These are phyloP conservation scores for Spongiforma sp. DNA, from an alignment of 1,284 basidiomycete species.

Conservation along the genomic window DNA sequence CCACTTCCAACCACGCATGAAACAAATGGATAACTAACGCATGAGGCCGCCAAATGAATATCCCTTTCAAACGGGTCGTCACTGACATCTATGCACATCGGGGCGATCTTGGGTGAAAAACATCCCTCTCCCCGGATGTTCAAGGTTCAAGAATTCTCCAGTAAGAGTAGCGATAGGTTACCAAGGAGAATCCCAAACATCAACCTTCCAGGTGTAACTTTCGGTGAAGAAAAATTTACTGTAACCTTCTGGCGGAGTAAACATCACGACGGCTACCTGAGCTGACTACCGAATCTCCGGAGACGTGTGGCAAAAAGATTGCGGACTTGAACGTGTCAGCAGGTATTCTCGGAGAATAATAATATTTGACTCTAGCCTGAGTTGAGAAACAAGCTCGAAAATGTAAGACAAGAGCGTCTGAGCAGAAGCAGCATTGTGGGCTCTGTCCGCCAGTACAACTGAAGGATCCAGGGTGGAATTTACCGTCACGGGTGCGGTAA, in stretches of 20 bases:
- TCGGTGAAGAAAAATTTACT: conserved; percentile 48
- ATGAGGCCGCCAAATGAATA: conserved; percentile 6
- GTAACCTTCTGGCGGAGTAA: conserved; percentile 79
- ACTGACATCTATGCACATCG: conserved; percentile 33
- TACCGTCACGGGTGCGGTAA: conserved; percentile 35
- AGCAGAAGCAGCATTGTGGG: conserved; percentile 92
- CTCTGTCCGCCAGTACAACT: conserved; percentile 86
- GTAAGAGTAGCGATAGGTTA: conserved; percentile 26
- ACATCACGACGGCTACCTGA: conserved; percentile 62
- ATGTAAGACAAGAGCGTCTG: conserved; percentile 76
- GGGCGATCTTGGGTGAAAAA: conserved; percentile 56
- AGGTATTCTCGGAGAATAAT: conserved; percentile 83
- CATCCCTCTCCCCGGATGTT: conserved; percentile 50
- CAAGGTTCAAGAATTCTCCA: conserved; percentile 57
- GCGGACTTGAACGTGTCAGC: conserved; percentile 71
- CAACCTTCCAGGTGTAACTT: conserved; percentile 72
- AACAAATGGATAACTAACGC: no score
- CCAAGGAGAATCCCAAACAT: conserved; percentile 67
- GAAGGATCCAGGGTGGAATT: conserved; percentile 31
- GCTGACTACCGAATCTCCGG: conserved; percentile 33
- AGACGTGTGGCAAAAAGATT: conserved; percentile 49
- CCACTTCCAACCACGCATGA: no score
- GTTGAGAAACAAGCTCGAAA: conserved; percentile 40
- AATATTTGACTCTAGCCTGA: conserved; percentile 48
- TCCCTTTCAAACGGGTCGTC: conserved; percentile 43